These are phyloP conservation scores for Bretschneidera sinensis DNA, from an alignment of 345 rosid genomes.

Conservation along the genomic window DNA sequence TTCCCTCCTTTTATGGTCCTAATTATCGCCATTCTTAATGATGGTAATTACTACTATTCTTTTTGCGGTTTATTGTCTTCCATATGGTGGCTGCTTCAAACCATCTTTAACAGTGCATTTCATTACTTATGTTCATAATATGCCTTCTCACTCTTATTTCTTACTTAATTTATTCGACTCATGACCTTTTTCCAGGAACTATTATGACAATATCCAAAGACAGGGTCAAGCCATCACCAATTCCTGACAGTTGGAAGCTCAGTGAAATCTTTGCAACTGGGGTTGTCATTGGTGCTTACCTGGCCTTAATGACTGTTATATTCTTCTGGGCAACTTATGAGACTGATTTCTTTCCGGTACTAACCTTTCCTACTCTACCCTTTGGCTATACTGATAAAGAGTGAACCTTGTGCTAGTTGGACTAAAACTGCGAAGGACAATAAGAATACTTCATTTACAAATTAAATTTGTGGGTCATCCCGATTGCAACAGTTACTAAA, in stretches of 20 bases:
- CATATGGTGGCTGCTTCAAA: neutral
- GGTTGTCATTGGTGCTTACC: constrained; percentile 65
- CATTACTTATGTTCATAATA: neutral
- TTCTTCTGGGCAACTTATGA: constrained; percentile 66
- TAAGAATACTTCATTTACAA: neutral
- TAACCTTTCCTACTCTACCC: neutral
- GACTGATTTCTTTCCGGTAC: constrained; percentile 64
- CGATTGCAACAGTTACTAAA: neutral
- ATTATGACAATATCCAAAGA: constrained; percentile 95
- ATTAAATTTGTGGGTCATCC: neutral
- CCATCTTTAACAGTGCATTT: neutral
- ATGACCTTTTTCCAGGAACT: constrained; percentile 63
- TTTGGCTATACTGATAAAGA: neutral
- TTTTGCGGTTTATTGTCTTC: neutral
- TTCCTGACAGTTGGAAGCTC: constrained; percentile 89
- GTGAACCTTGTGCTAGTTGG: no score
- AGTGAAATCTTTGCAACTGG: constrained; percentile 89
- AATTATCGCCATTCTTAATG: constrained; percentile 77
- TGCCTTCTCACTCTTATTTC: neutral
- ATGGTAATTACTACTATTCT: constrained; percentile 32
- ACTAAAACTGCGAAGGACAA: no score
- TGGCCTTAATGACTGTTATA: constrained; percentile 61
- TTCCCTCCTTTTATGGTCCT: constrained; percentile 91
- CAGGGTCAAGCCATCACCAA: constrained; percentile 84
- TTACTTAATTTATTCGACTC: neutral